Conservation (phyloP, 805 yeast species). For the Hanseniaspora pseudoguilliermondii region DNA sequence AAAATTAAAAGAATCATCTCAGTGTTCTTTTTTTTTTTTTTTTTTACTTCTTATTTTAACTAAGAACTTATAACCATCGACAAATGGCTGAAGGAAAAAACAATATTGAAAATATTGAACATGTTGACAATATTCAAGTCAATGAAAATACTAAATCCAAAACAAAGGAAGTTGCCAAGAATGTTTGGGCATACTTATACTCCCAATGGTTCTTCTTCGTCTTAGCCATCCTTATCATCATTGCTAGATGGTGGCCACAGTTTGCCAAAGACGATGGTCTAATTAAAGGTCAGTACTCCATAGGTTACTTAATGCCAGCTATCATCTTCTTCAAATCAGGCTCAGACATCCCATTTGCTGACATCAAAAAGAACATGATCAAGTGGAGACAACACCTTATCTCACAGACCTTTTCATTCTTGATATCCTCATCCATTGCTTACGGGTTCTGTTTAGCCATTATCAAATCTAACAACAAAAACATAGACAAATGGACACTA, state of each 20-base stretch:
- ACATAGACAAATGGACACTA: slow-evolving; percentile 64
- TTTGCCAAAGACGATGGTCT: slow-evolving; percentile 78
- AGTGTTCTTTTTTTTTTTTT: not conserved
- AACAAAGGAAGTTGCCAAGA: slow-evolving; percentile 16
- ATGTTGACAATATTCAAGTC: not conserved
- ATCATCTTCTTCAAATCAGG: slow-evolving; percentile 74
- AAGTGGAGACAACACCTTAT: slow-evolving; percentile 78
- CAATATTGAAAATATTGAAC: not conserved
- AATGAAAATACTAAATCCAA: slow-evolving; percentile 6
- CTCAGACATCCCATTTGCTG: slow-evolving; percentile 55
- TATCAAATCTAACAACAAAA: slow-evolving; percentile 39
- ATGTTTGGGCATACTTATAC: not conserved
- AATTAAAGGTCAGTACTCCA: slow-evolving; percentile 59
- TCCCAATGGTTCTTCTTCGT: slow-evolving; percentile 66
- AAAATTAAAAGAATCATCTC: no score
- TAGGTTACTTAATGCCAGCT: slow-evolving; percentile 80
- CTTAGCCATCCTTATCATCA: slow-evolving; percentile 57
- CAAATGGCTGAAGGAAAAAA: not conserved
- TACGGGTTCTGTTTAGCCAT: slow-evolving; percentile 64
- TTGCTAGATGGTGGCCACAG: slow-evolving; percentile 66
- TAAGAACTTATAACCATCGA: not conserved
- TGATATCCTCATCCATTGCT: slow-evolving; percentile 57
- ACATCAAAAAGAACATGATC: slow-evolving; percentile 46
- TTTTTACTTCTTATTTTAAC: not conserved
- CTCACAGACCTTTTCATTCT: slow-evolving; percentile 52